Percentiles rank a stretch among this genome's conserved stretches.
These are phyloP conservation scores for Pestalotiopsis sp. DNA, from an alignment of 2,329 filamentous ascomycete genomes.

Conservation along the genomic window DNA sequence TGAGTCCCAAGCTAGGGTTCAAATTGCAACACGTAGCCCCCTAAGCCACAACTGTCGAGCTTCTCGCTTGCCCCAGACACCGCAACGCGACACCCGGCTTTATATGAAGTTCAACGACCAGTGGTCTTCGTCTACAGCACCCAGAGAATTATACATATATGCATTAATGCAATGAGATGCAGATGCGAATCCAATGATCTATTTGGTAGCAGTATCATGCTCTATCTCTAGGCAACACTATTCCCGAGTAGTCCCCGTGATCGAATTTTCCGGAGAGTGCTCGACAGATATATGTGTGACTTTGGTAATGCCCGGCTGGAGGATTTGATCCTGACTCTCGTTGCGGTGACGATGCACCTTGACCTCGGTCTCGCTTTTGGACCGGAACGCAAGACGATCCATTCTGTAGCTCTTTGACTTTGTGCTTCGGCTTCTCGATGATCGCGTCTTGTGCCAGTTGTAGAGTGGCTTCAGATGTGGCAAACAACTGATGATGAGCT, in stretches of 20 bases:
- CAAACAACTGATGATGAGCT: neutral
- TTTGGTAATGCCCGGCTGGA: neutral
- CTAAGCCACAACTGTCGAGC: no score
- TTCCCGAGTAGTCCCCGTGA: neutral
- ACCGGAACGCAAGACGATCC: neutral
- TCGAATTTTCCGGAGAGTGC: neutral
- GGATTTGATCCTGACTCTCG: neutral
- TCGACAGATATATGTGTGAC: neutral
- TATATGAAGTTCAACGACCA: no score
- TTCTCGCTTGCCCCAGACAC: no score
- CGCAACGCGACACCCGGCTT: no score
- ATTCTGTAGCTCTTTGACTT: neutral
- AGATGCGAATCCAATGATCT: no score
- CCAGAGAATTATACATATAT: no score
- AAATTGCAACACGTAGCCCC: no score
- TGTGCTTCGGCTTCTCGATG: neutral
- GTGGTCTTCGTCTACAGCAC: no score
- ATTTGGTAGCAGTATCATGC: neutral
- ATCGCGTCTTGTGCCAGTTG: neutral
- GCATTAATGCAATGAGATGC: no score
- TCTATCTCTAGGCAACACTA: neutral
- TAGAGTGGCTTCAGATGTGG: neutral
- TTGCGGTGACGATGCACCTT: neutral
- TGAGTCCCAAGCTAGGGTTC: no score
- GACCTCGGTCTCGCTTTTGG: neutral